Conservation (phyloP, 208 protist species). For the Acanthamoeba quina region DNA sequence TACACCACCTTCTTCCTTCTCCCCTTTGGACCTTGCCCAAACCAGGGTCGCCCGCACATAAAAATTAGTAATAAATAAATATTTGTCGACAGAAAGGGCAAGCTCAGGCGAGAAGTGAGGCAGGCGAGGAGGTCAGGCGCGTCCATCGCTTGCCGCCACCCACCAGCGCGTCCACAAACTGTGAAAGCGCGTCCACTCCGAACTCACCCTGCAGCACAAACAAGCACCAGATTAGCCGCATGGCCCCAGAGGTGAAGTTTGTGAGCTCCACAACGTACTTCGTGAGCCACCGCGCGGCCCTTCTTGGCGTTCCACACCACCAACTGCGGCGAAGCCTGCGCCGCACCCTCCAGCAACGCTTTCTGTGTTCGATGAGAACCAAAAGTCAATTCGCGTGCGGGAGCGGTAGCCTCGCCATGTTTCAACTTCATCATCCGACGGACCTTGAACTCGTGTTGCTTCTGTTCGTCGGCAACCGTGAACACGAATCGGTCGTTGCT, state of each 20-base stretch:
- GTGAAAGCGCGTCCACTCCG: neutral
- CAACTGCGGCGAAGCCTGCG: slow-evolving; percentile 23
- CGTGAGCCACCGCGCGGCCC: slow-evolving; percentile 41
- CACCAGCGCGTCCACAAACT: slow-evolving; percentile 36
- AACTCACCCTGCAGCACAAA: neutral
- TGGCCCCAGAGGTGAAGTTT: neutral
- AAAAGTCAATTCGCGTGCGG: neutral
- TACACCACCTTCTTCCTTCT: too few relatives aligned
- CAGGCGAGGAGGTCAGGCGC: neutral
- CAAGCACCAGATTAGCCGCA: neutral
- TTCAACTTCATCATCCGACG: neutral
- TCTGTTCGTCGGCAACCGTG: neutral
- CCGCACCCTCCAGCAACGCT: neutral
- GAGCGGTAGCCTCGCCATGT: too few relatives aligned
- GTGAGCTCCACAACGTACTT: slow-evolving; percentile 1
- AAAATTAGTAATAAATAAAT: slow-evolving; percentile 9
- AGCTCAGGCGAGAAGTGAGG: neutral
- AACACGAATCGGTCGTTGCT: slow-evolving; percentile 67
- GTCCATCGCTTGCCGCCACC: slow-evolving; percentile 40
- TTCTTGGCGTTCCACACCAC: slow-evolving; percentile 66
- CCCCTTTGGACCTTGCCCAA: neutral
- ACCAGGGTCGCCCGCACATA: neutral
- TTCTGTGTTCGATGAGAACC: neutral
- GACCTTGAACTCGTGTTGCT: slow-evolving; percentile 58
- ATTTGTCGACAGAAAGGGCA: neutral